A percentile compares a stretch with the other conserved stretches of the same genome.
Evolutionary conservation across 805 yeast genomes (phyloP).

Genomic region (Hanseniaspora taiwanica): DNA sequence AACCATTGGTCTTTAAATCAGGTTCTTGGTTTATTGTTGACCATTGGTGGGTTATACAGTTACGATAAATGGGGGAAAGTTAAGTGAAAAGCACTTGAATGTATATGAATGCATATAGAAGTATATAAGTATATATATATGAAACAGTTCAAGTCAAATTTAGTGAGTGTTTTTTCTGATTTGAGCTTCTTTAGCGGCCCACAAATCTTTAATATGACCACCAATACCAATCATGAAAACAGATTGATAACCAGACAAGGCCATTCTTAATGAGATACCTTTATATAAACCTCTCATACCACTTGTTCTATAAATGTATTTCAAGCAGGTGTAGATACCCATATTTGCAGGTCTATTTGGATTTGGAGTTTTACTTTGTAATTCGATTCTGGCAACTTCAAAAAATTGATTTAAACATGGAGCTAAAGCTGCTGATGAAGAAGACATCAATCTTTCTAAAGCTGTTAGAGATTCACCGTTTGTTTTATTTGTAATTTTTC

Average conservation of each 20-base stretch:
- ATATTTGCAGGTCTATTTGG: constrained; percentile 92
- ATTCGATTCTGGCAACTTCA: constrained; percentile 94
- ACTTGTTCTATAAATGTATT: constrained; percentile 67
- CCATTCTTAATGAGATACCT: constrained; percentile 95
- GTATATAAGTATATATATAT: not conserved
- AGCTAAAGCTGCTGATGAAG: constrained; percentile 92
- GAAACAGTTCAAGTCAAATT: not conserved
- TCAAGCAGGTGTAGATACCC: constrained; percentile 61
- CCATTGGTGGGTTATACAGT: constrained; percentile 50
- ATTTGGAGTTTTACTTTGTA: constrained; percentile 91
- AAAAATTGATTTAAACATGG: constrained; percentile 99
- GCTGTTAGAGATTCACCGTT: constrained; percentile 51
- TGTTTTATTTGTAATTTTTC: constrained; percentile 46
- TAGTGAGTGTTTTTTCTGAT: too few species aligned
- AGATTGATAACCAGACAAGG: constrained; percentile 96
- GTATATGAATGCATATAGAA: too few species aligned
- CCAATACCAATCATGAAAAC: constrained; percentile 98
- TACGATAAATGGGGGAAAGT: constrained; percentile 54
- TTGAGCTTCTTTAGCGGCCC: constrained; percentile 25
- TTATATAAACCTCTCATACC: constrained; percentile 87
- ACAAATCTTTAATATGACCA: constrained; percentile 72
- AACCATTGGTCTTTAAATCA: constrained; percentile 31
- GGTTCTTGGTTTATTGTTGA: constrained; percentile 39
- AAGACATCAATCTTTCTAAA: constrained; percentile 68
- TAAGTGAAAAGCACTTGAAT: too few species aligned